Evolutionary conservation across 805 yeast genomes (phyloP).

Genomic region (Teunomyces stri): DNA sequence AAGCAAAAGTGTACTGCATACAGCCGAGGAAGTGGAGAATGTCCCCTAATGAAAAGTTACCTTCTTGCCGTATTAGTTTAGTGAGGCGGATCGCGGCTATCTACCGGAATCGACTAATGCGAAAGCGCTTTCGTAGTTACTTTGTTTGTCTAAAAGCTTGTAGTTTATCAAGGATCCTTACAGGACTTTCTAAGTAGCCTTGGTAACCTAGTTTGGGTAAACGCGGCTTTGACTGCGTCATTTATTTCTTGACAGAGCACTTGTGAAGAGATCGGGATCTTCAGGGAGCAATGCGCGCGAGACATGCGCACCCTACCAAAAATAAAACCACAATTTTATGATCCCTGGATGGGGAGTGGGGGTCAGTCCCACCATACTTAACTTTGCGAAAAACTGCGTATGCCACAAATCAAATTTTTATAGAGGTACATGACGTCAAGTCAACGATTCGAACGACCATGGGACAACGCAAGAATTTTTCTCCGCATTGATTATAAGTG

Average conservation of each 20-base stretch:
- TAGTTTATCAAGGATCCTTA: too few relatives aligned
- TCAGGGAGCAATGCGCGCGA: neutral
- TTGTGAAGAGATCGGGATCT: too few relatives aligned
- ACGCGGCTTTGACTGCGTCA: too few relatives aligned
- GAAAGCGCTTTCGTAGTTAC: conserved; percentile 1
- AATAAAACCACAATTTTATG: neutral
- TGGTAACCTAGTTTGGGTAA: neutral
- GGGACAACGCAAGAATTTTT: too few relatives aligned
- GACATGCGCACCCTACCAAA: neutral
- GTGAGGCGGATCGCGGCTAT: conserved; percentile 3
- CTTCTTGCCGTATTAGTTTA: neutral
- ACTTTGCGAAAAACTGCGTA: neutral
- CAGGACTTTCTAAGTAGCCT: too few relatives aligned
- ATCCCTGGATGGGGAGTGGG: neutral
- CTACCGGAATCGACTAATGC: neutral
- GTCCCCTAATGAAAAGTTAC: neutral
- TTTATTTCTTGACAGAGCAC: too few relatives aligned
- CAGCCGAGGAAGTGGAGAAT: neutral
- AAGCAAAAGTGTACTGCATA: neutral
- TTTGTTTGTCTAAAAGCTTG: neutral
- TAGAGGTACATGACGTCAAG: neutral
- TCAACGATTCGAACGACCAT: neutral
- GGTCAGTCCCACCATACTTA: too few relatives aligned
- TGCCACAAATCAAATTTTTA: neutral
- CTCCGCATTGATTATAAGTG: too few relatives aligned